phyloP scores from a whole-genome alignment of 2,329 filamentous ascomycete genomes.

The Ophiostoma sp. region DNA sequence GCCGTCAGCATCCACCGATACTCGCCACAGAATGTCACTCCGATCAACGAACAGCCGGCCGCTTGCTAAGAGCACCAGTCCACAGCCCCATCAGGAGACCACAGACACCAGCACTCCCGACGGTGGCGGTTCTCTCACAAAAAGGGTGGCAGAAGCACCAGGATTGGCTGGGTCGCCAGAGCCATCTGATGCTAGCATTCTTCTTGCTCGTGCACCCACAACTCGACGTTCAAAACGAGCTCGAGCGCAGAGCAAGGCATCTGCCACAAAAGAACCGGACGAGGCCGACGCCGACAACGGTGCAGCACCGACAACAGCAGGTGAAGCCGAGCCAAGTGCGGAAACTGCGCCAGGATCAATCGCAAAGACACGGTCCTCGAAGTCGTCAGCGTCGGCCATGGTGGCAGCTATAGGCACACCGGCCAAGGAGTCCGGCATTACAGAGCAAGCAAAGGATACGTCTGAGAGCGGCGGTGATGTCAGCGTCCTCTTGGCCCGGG shows the following conservation, averaged over 20 bases:
- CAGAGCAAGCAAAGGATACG: background rate
- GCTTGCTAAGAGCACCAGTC: conserved; percentile 8
- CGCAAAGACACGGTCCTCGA: background rate
- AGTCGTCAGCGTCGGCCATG: background rate
- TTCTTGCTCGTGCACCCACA: conserved; percentile 27
- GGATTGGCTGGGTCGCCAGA: background rate
- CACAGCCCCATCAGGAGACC: background rate
- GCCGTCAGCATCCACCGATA: conserved; percentile 11
- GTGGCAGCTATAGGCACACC: background rate
- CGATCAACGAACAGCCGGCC: conserved; percentile 18
- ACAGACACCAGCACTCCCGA: background rate
- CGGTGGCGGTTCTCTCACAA: background rate
- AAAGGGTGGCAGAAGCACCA: background rate
- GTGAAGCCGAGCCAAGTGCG: background rate
- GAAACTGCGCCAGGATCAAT: background rate
- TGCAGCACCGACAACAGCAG: background rate
- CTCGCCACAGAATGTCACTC: conserved; percentile 24
- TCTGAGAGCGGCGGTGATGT: conserved; percentile 3
- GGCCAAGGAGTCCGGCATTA: background rate
- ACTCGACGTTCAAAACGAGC: conserved; percentile 15
- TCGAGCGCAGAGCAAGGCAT: background rate
- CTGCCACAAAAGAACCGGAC: background rate
- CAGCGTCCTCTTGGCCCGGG: conserved; percentile 20
- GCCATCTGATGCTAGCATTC: conserved; percentile 29
- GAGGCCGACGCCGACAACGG: background rate